Base-by-base conservation (phyloP, 2,329 filamentous ascomycete genomes). In the Endoconidiophora polonica region DNA sequence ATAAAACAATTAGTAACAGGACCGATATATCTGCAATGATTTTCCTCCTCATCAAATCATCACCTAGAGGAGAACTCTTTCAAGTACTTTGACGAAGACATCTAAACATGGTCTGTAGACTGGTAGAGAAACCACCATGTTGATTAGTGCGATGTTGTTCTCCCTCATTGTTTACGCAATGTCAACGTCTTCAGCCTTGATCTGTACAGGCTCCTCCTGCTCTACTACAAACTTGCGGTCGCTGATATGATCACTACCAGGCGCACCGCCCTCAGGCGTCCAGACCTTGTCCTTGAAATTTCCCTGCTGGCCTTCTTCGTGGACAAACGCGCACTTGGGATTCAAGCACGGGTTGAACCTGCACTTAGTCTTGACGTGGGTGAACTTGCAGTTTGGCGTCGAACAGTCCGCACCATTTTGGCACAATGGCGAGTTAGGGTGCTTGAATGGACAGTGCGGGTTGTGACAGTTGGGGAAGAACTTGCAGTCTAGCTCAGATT, bases 391-490 rank as follows among this genome's bases (percentile, higher is more conserved):
- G 54, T 79, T 79, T 10, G 79, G 68, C 3, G 77, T 78, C 36
- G 80, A 80, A 70, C 91, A 98, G 61, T 90, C 86, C 44, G 82
- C 83, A 24, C 91, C 91, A 61, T 95, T 95, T 53, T 86, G 81
- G 69, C 91, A 98, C 22, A 86, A 72, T 5, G 86, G 86, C 76
- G 86, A 86, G 24, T 74, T 76, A 0, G 87, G 87, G 62, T 98
- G 91, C 63, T 81, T 82, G 71, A 95, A 98, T 1, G 84, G 77
- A 62, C 91, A 98, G 57, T 77, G 73, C 6, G 81, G 75, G 63
- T 96, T 95, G 46, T 86, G 82, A 70, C 87, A 94, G 66, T 93
- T 86, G 52, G 88, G 86, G 64, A 78, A 94, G 71, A 87, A 94
- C 61, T 83, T 86, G 76, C 88, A 94, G 59, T 93, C 81, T 63